Conservation (phyloP, 192 early-diverging fungal genomes). For the Podila minutissima region DNA sequence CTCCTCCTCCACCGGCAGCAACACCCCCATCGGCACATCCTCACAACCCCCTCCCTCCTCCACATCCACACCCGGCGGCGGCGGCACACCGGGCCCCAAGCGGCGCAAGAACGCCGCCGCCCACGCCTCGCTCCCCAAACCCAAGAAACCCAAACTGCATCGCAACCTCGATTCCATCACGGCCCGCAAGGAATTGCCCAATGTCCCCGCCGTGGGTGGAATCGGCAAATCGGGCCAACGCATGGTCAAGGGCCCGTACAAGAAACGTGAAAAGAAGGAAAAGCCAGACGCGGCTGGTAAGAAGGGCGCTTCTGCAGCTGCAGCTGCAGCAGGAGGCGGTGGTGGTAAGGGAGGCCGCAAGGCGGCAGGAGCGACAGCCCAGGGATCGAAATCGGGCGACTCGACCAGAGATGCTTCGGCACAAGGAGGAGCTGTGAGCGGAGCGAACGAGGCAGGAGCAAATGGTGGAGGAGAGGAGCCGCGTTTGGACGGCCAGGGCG, state of each 20-base stretch:
- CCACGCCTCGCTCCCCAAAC: constrained; percentile 20
- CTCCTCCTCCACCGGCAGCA: constrained; percentile 1
- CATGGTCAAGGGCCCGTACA: constrained; percentile 46
- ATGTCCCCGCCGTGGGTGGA: constrained; percentile 19
- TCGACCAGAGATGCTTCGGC: not conserved
- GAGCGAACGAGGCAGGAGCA: not conserved
- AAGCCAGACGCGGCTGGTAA: constrained; percentile 11
- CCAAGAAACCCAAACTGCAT: constrained; percentile 46
- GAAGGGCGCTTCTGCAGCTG: not conserved
- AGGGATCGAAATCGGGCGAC: not conserved
- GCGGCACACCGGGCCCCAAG: constrained; percentile 2
- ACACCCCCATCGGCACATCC: not conserved
- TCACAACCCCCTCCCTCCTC: not conserved
- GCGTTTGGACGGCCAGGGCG: too few relatives aligned
- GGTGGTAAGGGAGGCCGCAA: not conserved
- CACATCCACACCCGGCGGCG: not conserved
- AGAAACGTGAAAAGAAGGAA: constrained; percentile 48
- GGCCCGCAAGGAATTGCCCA: constrained; percentile 25
- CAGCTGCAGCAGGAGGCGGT: not conserved
- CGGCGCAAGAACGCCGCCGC: constrained; percentile 29
- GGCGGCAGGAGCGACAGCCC: not conserved
- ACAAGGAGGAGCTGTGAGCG: not conserved
- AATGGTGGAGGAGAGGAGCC: constrained; percentile 10
- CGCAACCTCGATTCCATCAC: constrained; percentile 37
- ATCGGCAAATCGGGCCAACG: constrained; percentile 25